Conservation (phyloP, 1,284 basidiomycete genomes). For the Rhodotorula sp. region DNA sequence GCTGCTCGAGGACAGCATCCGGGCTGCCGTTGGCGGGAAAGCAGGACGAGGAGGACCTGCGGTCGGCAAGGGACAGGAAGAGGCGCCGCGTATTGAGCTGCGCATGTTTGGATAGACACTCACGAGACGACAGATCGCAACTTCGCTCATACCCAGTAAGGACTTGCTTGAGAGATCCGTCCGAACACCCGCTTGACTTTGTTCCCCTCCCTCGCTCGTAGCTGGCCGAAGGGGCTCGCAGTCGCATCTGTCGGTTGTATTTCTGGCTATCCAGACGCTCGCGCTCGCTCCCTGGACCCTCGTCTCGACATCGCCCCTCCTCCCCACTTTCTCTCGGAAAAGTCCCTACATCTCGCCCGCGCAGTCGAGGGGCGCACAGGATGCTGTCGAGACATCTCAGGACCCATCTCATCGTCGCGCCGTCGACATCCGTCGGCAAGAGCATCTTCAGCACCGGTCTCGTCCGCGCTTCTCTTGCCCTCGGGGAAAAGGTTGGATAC, state of each 20-base stretch:
- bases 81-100: conserved; percentile 29
- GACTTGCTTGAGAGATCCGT: no score
- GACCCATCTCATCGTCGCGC: conserved; percentile 84
- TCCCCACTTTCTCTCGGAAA: not conserved
- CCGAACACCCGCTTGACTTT: no score
- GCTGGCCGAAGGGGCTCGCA: no score
- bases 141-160: no score
- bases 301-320: not conserved
- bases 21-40: conserved; percentile 47
- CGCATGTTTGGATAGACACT: conserved; percentile 24
- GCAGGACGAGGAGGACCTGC: not conserved
- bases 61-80: conserved; percentile 4
- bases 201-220: no score
- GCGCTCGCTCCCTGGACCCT: not conserved
- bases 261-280: not conserved
- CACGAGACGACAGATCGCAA: no score
- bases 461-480: conserved; percentile 61
- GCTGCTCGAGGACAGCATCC: conserved; percentile 71
- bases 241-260: no score
- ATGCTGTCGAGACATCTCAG: conserved; percentile 72
- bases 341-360: no score
- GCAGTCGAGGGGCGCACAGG: not conserved
- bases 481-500: conserved; percentile 63
- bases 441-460: conserved; percentile 83
- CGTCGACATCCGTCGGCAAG: conserved; percentile 90